Evolutionary conservation across 2,329 filamentous ascomycete genomes (phyloP).

Genomic region (Akanthomyces dipterigenus): DNA sequence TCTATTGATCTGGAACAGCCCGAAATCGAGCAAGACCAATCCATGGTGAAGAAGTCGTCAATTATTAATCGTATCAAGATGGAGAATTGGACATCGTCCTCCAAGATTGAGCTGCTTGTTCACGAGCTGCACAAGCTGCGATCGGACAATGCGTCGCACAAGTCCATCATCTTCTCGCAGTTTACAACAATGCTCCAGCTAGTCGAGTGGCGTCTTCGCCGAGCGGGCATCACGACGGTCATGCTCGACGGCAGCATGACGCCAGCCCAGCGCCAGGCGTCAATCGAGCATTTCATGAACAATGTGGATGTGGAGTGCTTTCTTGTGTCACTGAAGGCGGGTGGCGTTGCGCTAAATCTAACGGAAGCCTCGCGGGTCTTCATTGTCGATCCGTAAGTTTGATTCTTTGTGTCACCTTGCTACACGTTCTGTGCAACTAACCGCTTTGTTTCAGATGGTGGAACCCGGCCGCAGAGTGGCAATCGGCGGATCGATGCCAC

Average conservation of each 20-base stretch:
- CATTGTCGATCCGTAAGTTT: conserved; percentile 84
- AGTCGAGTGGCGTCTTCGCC: conserved; percentile 91
- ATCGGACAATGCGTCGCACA: conserved; percentile 87
- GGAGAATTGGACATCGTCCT: conserved; percentile 97
- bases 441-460: conserved; percentile 66
- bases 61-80: conserved; percentile 99
- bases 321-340: conserved; percentile 90
- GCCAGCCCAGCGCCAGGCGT: conserved; percentile 83
- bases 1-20: conserved; percentile 92
- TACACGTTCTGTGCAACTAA: conserved; percentile 18
- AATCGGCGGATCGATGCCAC: conserved; percentile 88
- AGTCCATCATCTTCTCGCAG: conserved; percentile 95
- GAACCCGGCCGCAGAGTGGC: conserved; percentile 99
- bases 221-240: conserved; percentile 95
- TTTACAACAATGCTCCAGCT: conserved; percentile 97
- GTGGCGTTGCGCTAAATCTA: conserved; percentile 89
- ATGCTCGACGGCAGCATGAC: conserved; percentile 99
- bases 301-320: conserved; percentile 94
- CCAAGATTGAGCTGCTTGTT: conserved; percentile 94
- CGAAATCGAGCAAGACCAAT: conserved; percentile 87
- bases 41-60: conserved; percentile 82
- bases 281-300: conserved; percentile 94
- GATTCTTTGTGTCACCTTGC: not conserved
- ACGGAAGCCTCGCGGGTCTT: conserved; percentile 94
- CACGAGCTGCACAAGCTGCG: conserved; percentile 90